Evolutionary conservation across 164 flowering plant species (phyloP).

Genomic region (Malania oleifera): DNA sequence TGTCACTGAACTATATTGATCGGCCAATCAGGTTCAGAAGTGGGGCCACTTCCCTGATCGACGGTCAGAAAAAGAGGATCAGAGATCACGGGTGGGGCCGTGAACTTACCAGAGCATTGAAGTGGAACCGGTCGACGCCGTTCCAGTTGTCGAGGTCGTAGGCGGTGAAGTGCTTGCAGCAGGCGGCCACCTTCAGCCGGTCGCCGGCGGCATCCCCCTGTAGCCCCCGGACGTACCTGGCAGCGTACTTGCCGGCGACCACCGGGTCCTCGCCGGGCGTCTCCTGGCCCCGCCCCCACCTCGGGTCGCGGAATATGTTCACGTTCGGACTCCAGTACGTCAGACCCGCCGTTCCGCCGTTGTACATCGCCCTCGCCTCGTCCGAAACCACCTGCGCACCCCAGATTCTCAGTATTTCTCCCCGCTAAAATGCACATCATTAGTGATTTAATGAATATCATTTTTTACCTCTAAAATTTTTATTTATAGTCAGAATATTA

Average conservation of each 20-base stretch:
- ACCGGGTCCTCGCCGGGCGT: slow-evolving; percentile 96
- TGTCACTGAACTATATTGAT: too few species aligned
- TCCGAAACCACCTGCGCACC: slow-evolving; percentile 73
- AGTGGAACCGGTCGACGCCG: slow-evolving; percentile 84
- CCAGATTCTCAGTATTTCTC: neutral
- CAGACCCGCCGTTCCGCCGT: slow-evolving; percentile 71
- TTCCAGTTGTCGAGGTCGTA: slow-evolving; percentile 94
- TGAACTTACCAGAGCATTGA: slow-evolving; percentile 71
- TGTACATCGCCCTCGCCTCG: slow-evolving; percentile 94
- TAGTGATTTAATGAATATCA: neutral
- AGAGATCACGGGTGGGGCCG: slow-evolving; percentile 7
- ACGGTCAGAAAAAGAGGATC: neutral
- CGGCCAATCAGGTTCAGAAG: too few species aligned
- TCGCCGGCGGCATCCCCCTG: slow-evolving; percentile 54
- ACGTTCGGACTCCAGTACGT: slow-evolving; percentile 96
- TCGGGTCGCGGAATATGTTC: slow-evolving; percentile 78
- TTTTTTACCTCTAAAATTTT: too few species aligned
- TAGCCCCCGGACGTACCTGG: slow-evolving; percentile 67
- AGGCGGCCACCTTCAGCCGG: slow-evolving; percentile 84
- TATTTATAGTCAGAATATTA: too few species aligned
- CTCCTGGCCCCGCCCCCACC: slow-evolving; percentile 99
- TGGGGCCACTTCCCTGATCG: too few species aligned
- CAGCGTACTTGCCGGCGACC: slow-evolving; percentile 64
- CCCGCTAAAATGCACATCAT: neutral
- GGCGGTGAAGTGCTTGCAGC: slow-evolving; percentile 92